A percentile compares a stretch with the other conserved stretches of the same genome.
Conservation (phyloP, 257 asterid species). For the Rhazya stricta region DNA sequence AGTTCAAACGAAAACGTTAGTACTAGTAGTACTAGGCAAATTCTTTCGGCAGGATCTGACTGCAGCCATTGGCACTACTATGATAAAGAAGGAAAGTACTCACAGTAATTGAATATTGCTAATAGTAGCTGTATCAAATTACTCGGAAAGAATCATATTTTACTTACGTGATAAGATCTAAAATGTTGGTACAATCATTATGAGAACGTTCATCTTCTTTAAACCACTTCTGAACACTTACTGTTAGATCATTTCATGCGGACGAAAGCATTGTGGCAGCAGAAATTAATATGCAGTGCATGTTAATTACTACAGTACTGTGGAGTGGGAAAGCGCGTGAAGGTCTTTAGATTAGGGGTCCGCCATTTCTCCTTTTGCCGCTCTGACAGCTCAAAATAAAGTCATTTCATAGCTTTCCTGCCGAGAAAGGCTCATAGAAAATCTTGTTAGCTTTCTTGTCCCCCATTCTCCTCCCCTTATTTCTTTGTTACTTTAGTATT, state of each 20-base stretch:
- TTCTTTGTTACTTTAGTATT: neutral
- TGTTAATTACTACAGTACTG: neutral
- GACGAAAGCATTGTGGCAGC: neutral
- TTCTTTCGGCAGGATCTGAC: neutral
- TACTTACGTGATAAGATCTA: no score
- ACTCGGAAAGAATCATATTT: no score
- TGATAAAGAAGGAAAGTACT: neutral
- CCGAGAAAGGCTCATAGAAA: constrained; percentile 20
- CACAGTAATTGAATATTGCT: neutral
- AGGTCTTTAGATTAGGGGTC: neutral
- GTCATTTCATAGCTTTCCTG: constrained; percentile 19
- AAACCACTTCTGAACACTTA: no score
- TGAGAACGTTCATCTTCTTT: no score
- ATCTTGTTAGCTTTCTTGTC: constrained; percentile 17
- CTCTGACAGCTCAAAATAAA: constrained; percentile 35
- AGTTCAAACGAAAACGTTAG: no score
- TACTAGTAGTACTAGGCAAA: neutral
- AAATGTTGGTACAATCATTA: no score
- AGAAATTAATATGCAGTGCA: neutral
- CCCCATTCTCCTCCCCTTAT: constrained; percentile 7
- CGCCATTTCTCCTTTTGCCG: constrained; percentile 15
- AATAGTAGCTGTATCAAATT: neutral
- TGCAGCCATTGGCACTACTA: neutral
- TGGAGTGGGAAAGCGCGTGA: neutral
- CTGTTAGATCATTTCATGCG: no score